Evolutionary conservation across 352 stramenopile species (phyloP).

Genomic region (Albugo laibachii): DNA sequence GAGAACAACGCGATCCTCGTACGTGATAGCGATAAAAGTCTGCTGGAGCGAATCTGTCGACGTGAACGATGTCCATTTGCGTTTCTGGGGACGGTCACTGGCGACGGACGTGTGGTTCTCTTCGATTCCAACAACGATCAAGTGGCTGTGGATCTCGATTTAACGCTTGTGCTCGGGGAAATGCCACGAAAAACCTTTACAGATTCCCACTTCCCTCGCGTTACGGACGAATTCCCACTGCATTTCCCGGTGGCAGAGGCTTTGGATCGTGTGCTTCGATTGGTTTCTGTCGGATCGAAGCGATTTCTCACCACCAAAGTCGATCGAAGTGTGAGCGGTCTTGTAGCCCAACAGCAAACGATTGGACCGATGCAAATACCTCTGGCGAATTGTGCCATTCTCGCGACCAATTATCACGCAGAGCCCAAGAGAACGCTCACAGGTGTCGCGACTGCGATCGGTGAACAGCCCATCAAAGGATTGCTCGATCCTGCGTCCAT

Average conservation of each 20-base stretch:
- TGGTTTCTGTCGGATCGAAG: slow-evolving; percentile 96
- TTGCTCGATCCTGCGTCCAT: slow-evolving; percentile 89
- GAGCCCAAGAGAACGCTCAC: slow-evolving; percentile 63
- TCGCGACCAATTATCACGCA: slow-evolving; percentile 91
- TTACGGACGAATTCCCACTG: slow-evolving; percentile 34
- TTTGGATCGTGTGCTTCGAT: slow-evolving; percentile 87
- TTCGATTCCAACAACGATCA: slow-evolving; percentile 88
- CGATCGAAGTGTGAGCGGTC: slow-evolving; percentile 93
- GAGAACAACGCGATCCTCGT: slow-evolving; percentile 98
- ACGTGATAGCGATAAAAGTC: slow-evolving; percentile 63
- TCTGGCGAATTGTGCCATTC: slow-evolving; percentile 92
- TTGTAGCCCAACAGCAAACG: slow-evolving; percentile 97
- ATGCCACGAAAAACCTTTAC: slow-evolving; percentile 99
- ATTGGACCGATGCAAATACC: slow-evolving; percentile 94
- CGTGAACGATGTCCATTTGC: slow-evolving; percentile 95
- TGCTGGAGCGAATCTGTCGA: slow-evolving; percentile 90
- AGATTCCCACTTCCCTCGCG: slow-evolving; percentile 15
- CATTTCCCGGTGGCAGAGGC: slow-evolving; percentile 79
- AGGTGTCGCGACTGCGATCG: slow-evolving; percentile 91
- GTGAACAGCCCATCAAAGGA: slow-evolving; percentile 95
- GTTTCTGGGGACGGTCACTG: slow-evolving; percentile 89
- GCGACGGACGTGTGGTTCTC: slow-evolving; percentile 92
- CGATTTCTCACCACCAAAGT: slow-evolving; percentile 95
- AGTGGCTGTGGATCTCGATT: slow-evolving; percentile 91
- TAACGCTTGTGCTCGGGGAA: slow-evolving; percentile 96